phyloP scores from a whole-genome alignment of 345 rosid genomes.

The Lenwebbia sp. region DNA sequence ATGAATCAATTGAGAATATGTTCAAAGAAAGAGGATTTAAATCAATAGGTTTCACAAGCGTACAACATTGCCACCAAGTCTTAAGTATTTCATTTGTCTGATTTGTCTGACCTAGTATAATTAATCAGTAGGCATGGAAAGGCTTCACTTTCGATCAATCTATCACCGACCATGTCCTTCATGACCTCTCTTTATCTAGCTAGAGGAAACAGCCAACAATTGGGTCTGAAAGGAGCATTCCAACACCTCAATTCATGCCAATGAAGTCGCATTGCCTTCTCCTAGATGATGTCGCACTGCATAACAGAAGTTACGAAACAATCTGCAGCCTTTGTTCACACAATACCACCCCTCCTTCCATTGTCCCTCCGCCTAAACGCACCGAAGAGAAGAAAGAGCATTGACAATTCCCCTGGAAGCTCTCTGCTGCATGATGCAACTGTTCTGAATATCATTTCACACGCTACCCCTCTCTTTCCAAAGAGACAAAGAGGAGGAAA shows the following conservation, averaged over 20 bases:
- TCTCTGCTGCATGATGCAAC: not conserved
- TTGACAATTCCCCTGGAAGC: not conserved
- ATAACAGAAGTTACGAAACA: not conserved
- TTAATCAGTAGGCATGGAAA: not conserved
- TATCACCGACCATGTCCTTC: not conserved
- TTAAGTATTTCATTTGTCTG: not conserved
- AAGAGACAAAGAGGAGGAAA: not conserved
- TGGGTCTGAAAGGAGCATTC: not conserved
- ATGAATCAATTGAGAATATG: not conserved
- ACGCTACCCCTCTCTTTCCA: not conserved
- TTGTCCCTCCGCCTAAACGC: not conserved
- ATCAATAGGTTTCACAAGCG: not conserved
- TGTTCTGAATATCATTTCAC: not conserved
- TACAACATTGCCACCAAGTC: not conserved
- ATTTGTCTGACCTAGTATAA: not conserved
- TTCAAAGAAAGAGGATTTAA: not conserved
- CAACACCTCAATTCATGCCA: not conserved
- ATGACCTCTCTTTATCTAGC: not conserved
- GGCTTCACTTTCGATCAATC: not conserved
- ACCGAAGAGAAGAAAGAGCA: not conserved
- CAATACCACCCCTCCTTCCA: not conserved
- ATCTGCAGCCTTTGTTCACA: not conserved
- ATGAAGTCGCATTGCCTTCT: not conserved
- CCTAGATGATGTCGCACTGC: not conserved
- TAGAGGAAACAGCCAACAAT: not conserved